These are phyloP conservation scores for Pseudopithomyces maydicus DNA, from an alignment of 2,329 filamentous ascomycete genomes.

Conservation along the genomic window DNA sequence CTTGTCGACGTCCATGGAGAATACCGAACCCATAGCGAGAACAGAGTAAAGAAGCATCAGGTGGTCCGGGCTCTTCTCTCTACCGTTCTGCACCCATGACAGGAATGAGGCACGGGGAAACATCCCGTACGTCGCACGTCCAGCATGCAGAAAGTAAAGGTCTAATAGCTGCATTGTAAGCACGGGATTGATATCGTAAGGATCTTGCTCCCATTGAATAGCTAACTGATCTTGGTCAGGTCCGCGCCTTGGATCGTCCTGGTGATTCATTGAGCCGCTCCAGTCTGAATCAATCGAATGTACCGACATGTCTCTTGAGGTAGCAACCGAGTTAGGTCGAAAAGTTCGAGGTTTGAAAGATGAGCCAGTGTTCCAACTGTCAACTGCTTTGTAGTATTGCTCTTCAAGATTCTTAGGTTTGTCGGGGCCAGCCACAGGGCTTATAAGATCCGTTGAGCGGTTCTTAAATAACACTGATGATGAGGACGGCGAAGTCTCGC, in stretches of 20 bases:
- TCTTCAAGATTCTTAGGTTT: constrained; percentile 36
- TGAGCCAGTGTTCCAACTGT: constrained; percentile 35
- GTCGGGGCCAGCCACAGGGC: constrained; percentile 34
- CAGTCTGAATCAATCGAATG: constrained; percentile 42
- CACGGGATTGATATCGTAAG: constrained; percentile 56
- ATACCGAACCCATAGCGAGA: constrained; percentile 62
- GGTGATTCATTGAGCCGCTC: constrained; percentile 36
- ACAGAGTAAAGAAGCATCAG: constrained; percentile 66
- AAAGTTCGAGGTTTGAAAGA: constrained; percentile 32
- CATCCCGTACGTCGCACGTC: constrained; percentile 60
- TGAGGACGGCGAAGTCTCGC: constrained; percentile 38
- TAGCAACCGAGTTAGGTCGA: constrained; percentile 28
- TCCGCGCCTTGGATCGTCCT: constrained; percentile 32
- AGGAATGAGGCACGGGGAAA: constrained; percentile 61
- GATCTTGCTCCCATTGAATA: constrained; percentile 58
- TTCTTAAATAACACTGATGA: constrained; percentile 39
- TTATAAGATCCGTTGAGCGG: constrained; percentile 35
- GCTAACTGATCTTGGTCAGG: constrained; percentile 40
- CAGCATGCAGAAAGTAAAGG: constrained; percentile 63
- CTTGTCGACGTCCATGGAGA: constrained; percentile 55
- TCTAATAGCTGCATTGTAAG: constrained; percentile 58
- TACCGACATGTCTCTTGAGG: constrained; percentile 38
- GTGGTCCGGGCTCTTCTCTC: constrained; percentile 59
- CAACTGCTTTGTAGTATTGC: constrained; percentile 29
- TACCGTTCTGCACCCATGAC: constrained; percentile 57